Conservation (phyloP, 805 yeast species). For the Lachancea cidri region DNA sequence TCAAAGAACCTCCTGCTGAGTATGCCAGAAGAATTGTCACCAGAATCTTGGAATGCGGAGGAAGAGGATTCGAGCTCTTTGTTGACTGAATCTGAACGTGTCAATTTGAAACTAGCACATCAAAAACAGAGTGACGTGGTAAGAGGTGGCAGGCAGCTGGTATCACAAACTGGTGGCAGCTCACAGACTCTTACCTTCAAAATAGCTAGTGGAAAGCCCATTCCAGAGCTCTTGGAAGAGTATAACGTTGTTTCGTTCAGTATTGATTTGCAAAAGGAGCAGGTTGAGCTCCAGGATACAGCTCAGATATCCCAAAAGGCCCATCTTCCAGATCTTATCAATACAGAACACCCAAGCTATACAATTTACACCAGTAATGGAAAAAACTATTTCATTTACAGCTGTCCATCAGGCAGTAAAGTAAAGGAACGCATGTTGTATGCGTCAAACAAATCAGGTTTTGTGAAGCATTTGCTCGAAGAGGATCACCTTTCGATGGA, state of each 20-base stretch:
- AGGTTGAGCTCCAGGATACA: constrained; percentile 36
- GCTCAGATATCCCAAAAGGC: constrained; percentile 20
- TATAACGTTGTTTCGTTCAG: constrained; percentile 45
- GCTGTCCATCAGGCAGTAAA: constrained; percentile 87
- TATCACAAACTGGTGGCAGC: constrained; percentile 27
- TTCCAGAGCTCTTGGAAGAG: constrained; percentile 27
- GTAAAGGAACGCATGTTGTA: constrained; percentile 90
- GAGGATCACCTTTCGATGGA: constrained; percentile 36
- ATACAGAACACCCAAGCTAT: constrained; percentile 49
- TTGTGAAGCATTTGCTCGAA: constrained; percentile 45
- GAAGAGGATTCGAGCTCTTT: constrained; percentile 9
- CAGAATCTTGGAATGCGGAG: constrained; percentile 11
- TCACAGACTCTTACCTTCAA: constrained; percentile 24
- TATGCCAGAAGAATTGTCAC: constrained; percentile 29
- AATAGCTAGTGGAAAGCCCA: constrained; percentile 15
- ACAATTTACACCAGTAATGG: constrained; percentile 44
- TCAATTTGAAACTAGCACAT: constrained; percentile 21
- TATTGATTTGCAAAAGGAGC: constrained; percentile 48
- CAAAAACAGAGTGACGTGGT: constrained; percentile 25
- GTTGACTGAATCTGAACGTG: constrained; percentile 27
- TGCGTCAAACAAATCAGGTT: constrained; percentile 71
- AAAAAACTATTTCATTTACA: constrained; percentile 58
- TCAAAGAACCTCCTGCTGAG: constrained; percentile 33
- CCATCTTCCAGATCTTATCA: constrained; percentile 34
- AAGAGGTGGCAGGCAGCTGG: constrained; percentile 20